Base-by-base conservation (phyloP, 345 rosid species). In the Lagerstroemia speciosa region DNA sequence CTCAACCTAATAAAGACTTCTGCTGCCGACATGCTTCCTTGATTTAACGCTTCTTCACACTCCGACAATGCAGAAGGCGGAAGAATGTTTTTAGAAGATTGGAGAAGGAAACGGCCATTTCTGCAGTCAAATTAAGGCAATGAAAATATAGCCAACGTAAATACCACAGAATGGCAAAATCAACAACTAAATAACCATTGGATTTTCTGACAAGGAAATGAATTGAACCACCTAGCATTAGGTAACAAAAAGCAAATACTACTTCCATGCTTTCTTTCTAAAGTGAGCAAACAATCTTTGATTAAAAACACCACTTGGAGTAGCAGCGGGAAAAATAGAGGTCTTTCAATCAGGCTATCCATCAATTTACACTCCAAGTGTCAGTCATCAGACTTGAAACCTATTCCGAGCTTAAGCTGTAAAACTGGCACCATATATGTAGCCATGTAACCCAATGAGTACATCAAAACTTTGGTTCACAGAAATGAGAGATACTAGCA, bases 31-130 rank as follows among this genome's bases (percentile, higher is more conserved):
- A 77, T 84, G 65, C 80, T 92, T 72, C 94, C 98, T 78, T 88
- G 98, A 76, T 90, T 95, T 76, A 95, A 80, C 45, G 91, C 93
- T 79, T 95, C 99, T 82, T 92, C 99, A 78, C 79, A 88, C 60
- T 95, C 99, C 46, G 60, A 69, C 77, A 90, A 72, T 40, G 76
- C 80, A 67, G 89, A 74, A 33, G 86, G 79, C 19, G 76, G 65
- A 68, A 92, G 84, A 67, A 86, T 82, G 82, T 85, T 88, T 75
- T 81, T 88, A 62, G 93, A 83, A 62, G 89, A 84, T 48, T 81
- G 86, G 65, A 95, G 92, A 79, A 82, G 85, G 78, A 95, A 95
- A 55, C 85, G 85, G 36, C 99, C 98, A 78, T 85, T 88, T 86
- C 99, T 95, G 86, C 81, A 80, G 78, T 57, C 68, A 45, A 73